Base-by-base conservation (phyloP, 164 flowering plant species). In the Chimonanthus praecox region DNA sequence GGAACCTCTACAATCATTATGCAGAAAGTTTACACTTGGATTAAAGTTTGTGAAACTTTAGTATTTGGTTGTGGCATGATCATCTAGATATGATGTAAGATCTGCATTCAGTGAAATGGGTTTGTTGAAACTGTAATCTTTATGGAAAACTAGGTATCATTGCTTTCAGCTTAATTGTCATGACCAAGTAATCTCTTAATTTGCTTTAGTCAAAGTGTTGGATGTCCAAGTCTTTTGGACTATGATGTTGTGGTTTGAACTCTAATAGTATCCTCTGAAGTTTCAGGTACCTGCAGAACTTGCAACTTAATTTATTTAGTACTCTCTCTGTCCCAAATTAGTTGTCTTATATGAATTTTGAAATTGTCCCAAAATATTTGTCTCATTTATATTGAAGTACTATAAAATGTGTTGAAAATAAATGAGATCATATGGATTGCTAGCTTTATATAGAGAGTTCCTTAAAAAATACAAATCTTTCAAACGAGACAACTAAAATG, bases 1-100 rank as follows among this genome's bases (percentile, higher is more conserved):
- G 64, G 50, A 49, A 58, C 33, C n/a, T 73, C 64, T 75, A 71
- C 66, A 73, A 49, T 49, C 11, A 63, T 33, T 78, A 74, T 71
- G 68, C 60, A 71, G 65, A 50, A 65, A 54, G 60, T 58, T 74
- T 66, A 43, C 44, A 33, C 71, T 72, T 63, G 63, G 21, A 43
- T 48, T 8, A 62, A 11, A n/a, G 43, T 13, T 16, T 58, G 16
- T 66, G 49, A 4, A 18, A 66, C 48, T 66, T 44, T 45, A 66
- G 68, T 16, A 66, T 46, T 66, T 66, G 47, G 15, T 13, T 47
- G 45, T 66, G 47, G 68, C 7, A 45, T 66, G 47, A 44, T 43
- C 47, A 3, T 66, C 45, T 45, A 66, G 68, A 66, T 44, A 47
- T 66, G 47, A 13, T 66, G 16, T 66, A 66, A 45, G 48, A 66